phyloP scores from a whole-genome alignment of 805 yeast species.

The Starmerella asiatica region DNA sequence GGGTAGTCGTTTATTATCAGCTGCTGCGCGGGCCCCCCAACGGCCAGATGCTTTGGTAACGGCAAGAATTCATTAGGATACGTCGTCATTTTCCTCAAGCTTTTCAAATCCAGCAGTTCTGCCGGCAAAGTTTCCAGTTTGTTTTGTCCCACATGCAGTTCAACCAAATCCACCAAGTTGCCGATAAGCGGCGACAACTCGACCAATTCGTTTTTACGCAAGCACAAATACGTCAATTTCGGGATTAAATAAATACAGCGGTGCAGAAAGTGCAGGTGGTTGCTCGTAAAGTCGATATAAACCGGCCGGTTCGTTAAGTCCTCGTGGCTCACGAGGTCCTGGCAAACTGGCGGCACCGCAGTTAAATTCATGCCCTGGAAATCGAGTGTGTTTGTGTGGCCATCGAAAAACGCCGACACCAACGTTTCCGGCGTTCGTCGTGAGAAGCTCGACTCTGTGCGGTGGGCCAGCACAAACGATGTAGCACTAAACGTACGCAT shows the following conservation, averaged over 20 bases:
- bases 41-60: conserved; percentile 13
- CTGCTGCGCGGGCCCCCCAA: not conserved
- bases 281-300: conserved; percentile 24
- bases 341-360: conserved; percentile 27
- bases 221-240: conserved; percentile 26
- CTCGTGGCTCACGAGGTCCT: conserved; percentile 23
- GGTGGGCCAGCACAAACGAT: conserved; percentile 3
- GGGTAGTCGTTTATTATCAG: not conserved
- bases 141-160: conserved; percentile 29
- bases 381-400: conserved; percentile 4
- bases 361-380: conserved; percentile 20
- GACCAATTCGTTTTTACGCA: conserved; percentile 26
- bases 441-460: conserved; percentile 4
- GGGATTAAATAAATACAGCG: conserved; percentile 24
- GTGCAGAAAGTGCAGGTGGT: conserved; percentile 23
- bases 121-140: conserved; percentile 26
- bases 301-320: conserved; percentile 21
- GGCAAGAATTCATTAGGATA: conserved; percentile 28
- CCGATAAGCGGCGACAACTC: conserved; percentile 27
- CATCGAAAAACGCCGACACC: conserved; percentile 8
- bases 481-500: conserved; percentile 2
- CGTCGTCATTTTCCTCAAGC: conserved; percentile 24
- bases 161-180: conserved; percentile 23
- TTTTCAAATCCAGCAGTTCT: conserved; percentile 25
- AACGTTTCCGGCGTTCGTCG: conserved; percentile 4